Conservation (phyloP, 108 stramenopile genomes). For the Seminavis robusta region DNA sequence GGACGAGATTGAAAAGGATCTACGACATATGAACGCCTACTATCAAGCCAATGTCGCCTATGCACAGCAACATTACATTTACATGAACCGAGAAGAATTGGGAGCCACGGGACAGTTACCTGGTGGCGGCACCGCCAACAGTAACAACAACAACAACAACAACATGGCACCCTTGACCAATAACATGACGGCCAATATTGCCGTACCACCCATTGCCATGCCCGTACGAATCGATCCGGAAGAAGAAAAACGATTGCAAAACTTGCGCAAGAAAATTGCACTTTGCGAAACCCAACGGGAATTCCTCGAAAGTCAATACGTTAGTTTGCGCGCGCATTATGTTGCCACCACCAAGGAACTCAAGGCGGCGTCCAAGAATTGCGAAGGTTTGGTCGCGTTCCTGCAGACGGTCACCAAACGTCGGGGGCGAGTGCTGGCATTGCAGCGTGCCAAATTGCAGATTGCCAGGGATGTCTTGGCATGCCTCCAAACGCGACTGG, state of each 20-base stretch:
- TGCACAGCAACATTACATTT: slow-evolving; percentile 71
- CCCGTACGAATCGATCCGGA: slow-evolving; percentile 88
- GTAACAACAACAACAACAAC: background rate
- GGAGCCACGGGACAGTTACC: background rate
- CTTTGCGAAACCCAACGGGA: slow-evolving; percentile 73
- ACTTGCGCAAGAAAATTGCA: slow-evolving; percentile 69
- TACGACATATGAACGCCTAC: slow-evolving; percentile 84
- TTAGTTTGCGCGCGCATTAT: slow-evolving; percentile 77
- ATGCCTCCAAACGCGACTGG: slow-evolving; percentile 42
- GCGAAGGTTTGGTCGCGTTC: slow-evolving; percentile 41
- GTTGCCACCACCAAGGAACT: slow-evolving; percentile 62
- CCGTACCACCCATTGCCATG: slow-evolving; percentile 30
- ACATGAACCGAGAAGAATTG: slow-evolving; percentile 39
- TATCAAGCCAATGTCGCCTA: slow-evolving; percentile 64
- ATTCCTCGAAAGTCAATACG: slow-evolving; percentile 72
- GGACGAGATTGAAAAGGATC: slow-evolving; percentile 71
- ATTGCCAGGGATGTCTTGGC: slow-evolving; percentile 65
- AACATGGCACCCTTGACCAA: background rate
- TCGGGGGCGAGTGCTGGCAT: slow-evolving; percentile 50
- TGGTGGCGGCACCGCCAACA: background rate
- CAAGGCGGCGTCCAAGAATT: slow-evolving; percentile 33
- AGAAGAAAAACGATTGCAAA: slow-evolving; percentile 75
- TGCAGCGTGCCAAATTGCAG: slow-evolving; percentile 62
- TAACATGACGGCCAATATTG: background rate
- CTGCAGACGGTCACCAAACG: slow-evolving; percentile 45